Evolutionary conservation across 257 asterid genomes (phyloP), one percentile per base, ranked within the genome.

Genomic region (Capsicum baccatum): DNA sequence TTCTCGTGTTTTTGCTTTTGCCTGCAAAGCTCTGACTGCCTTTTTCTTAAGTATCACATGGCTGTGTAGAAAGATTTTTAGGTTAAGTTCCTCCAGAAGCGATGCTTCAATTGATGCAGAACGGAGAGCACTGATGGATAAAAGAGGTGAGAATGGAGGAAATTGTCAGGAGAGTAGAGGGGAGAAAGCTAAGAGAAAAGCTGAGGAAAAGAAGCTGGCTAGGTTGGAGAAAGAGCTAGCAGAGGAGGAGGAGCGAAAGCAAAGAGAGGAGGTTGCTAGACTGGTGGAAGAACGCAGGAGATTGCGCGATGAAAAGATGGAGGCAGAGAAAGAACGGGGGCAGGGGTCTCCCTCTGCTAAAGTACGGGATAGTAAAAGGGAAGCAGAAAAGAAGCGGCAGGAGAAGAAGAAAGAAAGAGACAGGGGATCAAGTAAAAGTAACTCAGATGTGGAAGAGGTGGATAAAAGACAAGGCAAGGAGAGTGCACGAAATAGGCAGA

Each of bases 201-300:
- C 98, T 15, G 99, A 96, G 91, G 99, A 96, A 90, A 96, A 94
- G 89, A 93, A 97, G 87, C 95, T 90, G 85, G 98, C 98, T 90
- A 92, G 98, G 88, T 82, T 97, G 86, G 99, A 93, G 91, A 97
- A 91, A 91, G 99, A 97, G 89, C 89, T 92, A 35, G 63, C 94
- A 85, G 99, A 97, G 90, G 98, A 95, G 90, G 99, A 97, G 91
- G 98, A 97, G 92, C 91, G 96, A 89, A 97, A 95, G 93, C 99
- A 97, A 90, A 92, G 97, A 84, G 98, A 96, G 86, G 99, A 96
- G 89, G 97, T 94, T 42, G 97, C 99, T 42, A 92, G 97, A 88
- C 88, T 97, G 90, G 99, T 97, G 33, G 99, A 97, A 89, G 99
- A 95, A 87, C 93, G 91, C 33, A 91, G 99, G 90, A 93, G 89